Conservation (phyloP, 208 protist genomes). For the Trypanosoma grayi region DNA sequence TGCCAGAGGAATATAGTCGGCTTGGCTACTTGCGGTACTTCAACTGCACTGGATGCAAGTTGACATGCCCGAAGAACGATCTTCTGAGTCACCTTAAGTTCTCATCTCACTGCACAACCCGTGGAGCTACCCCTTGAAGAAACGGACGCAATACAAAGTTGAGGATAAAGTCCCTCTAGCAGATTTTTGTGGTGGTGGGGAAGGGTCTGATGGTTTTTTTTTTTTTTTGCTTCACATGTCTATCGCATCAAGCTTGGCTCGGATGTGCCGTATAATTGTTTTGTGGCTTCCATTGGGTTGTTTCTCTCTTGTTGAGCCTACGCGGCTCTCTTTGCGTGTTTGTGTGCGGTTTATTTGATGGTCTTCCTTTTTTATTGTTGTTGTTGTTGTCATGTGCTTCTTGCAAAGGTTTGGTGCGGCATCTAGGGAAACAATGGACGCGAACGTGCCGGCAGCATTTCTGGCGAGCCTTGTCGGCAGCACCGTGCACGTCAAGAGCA, state of each 20-base stretch:
- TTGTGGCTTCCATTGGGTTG: too few relatives aligned
- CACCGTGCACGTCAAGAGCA: slow-evolving; percentile 96
- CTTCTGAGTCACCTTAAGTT: slow-evolving; percentile 19
- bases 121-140: neutral
- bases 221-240: slow-evolving; percentile 26
- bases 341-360: too few relatives aligned
- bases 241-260: too few relatives aligned
- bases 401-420: slow-evolving; percentile 16
- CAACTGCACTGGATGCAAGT: slow-evolving; percentile 22
- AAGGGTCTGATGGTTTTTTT: slow-evolving; percentile 19
- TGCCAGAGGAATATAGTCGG: slow-evolving; percentile 17
- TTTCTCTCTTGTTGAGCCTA: slow-evolving; percentile 9
- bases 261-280: too few relatives aligned
- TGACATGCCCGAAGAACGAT: slow-evolving; percentile 13
- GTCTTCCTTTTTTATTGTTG: slow-evolving; percentile 22
- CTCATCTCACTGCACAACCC: slow-evolving; percentile 21
- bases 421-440: slow-evolving; percentile 43
- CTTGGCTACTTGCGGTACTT: slow-evolving; percentile 18
- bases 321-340: neutral
- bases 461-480: slow-evolving; percentile 93
- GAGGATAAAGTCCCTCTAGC: too few relatives aligned
- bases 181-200: too few relatives aligned
- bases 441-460: slow-evolving; percentile 86
- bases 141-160: neutral
- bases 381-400: slow-evolving; percentile 16